Base-by-base conservation (phyloP, 345 rosid genomes). In the Eucalyptus tenuipes region DNA sequence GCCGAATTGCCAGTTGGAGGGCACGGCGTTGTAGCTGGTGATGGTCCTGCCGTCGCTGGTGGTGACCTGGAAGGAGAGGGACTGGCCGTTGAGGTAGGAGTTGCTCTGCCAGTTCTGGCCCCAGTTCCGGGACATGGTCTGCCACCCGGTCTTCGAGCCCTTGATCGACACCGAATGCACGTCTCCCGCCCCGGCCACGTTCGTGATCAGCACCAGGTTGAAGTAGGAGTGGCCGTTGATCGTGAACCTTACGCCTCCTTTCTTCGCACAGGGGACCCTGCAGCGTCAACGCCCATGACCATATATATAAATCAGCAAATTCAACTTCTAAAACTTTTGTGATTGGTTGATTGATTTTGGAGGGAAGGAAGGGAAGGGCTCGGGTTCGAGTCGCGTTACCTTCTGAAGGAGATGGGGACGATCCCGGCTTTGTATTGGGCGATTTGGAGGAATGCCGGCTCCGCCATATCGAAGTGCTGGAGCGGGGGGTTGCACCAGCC, bases 401-500 rank as follows among this genome's bases (percentile, higher is more conserved):
- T 96, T 89, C 97, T 90, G 90, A 96, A 97, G 27, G 99, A 95
- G 52, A 97, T 91, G 29, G 99, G 99, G 71, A 97, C 99, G 48
- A 97, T 97, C 57, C 99, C 99, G 13, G 99, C 99, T 1, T 95
- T 90, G 92, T 97, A 97, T 40, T 97, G 99, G 87, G 99, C 99
- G 66, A 97, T 96, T 27, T 96, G 98, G 88, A 96, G 90, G 94
- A 96, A 97, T 86, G 98, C 98, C 31, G 99, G 99, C 90, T 97
- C 98, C 9, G 99, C 99, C 91, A 97, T 59, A 90, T 97, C 99
- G 29, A 97, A 97, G 91, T 97, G 99, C 82, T 97, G 95, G 52
- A 97, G 98, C 52, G 99, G 99, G 90, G 99, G 99, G 88, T 97
- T 97, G 92, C 99, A 97, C 99, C 99, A 97, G 17, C 99, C 99